phyloP scores from a whole-genome alignment of 164 flowering plant species.

The Tetracentron sinense region DNA sequence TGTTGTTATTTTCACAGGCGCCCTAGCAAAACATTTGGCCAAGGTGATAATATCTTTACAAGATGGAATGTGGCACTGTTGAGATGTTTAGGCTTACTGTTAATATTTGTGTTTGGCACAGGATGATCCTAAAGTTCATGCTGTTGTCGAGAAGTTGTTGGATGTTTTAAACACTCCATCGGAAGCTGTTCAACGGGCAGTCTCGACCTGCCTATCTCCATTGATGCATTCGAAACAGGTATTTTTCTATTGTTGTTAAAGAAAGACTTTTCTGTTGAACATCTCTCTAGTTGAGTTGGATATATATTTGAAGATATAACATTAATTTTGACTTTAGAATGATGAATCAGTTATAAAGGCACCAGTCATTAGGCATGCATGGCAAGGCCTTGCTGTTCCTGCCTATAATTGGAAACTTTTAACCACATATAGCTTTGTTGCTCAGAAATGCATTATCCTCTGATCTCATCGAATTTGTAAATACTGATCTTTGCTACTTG shows the following conservation, averaged over 20 bases:
- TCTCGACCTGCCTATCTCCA: constrained; percentile 87
- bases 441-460: too few relatives aligned
- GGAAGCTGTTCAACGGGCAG: constrained; percentile 98
- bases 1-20: constrained; percentile 95
- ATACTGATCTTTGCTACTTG: too few relatives aligned
- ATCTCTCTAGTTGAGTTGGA: too few relatives aligned
- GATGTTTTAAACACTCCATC: constrained; percentile 98
- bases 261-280: too few relatives aligned
- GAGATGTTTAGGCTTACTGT: neutral
- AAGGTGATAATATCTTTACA: constrained; percentile 47
- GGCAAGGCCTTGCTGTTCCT: too few relatives aligned
- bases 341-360: too few relatives aligned
- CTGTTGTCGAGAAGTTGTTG: constrained; percentile 90
- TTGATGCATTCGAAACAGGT: constrained; percentile 86
- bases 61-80: neutral
- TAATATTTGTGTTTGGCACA: constrained; percentile 29
- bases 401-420: too few relatives aligned
- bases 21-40: constrained; percentile 84
- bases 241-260: constrained; percentile 27
- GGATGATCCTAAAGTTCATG: constrained; percentile 94
- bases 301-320: too few relatives aligned
- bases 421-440: too few relatives aligned
- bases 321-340: too few relatives aligned
- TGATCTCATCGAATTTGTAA: too few relatives aligned
- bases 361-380: too few relatives aligned